Evolutionary conservation across 1,284 basidiomycete genomes (phyloP).

Genomic region (Leccinum subrobustum): DNA sequence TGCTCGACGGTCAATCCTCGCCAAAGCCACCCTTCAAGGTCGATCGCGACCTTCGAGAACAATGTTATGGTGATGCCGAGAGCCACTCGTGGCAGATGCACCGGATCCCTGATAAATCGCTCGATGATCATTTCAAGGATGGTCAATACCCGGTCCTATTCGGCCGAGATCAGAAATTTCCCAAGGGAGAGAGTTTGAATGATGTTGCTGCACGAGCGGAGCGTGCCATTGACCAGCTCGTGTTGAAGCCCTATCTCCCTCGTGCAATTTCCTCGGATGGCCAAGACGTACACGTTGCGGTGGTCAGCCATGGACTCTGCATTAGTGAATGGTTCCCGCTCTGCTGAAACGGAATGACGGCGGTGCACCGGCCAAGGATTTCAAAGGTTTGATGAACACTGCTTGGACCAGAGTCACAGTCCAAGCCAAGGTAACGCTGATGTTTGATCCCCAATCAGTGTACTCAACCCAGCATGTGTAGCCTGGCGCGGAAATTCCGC

Average conservation of each 20-base stretch:
- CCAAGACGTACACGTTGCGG: slow-evolving; percentile 55
- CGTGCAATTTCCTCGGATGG: slow-evolving; percentile 38
- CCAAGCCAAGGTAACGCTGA: slow-evolving; percentile 41
- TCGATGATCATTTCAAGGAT: slow-evolving; percentile 50
- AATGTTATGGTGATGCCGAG: slow-evolving; percentile 74
- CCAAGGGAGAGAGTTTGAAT: slow-evolving; percentile 70
- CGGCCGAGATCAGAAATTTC: slow-evolving; percentile 57
- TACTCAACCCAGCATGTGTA: slow-evolving; percentile 18
- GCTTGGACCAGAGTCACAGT: slow-evolving; percentile 66
- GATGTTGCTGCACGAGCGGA: slow-evolving; percentile 67
- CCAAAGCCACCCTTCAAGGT: slow-evolving; percentile 56
- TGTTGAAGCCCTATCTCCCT: slow-evolving; percentile 57
- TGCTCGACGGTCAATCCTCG: slow-evolving; percentile 50
- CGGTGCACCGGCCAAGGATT: slow-evolving; percentile 34
- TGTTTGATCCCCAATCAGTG: not conserved
- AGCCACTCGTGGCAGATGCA: slow-evolving; percentile 50
- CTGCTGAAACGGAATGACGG: slow-evolving; percentile 46
- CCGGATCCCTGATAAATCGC: slow-evolving; percentile 34
- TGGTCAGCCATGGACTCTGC: slow-evolving; percentile 82
- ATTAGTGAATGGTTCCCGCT: slow-evolving; percentile 63
- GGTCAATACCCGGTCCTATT: slow-evolving; percentile 52
- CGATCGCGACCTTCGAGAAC: slow-evolving; percentile 58
- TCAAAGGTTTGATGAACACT: slow-evolving; percentile 64
- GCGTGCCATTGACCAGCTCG: slow-evolving; percentile 53
- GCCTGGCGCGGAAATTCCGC: slow-evolving; percentile 31